Conservation (phyloP, 768 basidiomycete genomes). For the Galerina sulciceps region DNA sequence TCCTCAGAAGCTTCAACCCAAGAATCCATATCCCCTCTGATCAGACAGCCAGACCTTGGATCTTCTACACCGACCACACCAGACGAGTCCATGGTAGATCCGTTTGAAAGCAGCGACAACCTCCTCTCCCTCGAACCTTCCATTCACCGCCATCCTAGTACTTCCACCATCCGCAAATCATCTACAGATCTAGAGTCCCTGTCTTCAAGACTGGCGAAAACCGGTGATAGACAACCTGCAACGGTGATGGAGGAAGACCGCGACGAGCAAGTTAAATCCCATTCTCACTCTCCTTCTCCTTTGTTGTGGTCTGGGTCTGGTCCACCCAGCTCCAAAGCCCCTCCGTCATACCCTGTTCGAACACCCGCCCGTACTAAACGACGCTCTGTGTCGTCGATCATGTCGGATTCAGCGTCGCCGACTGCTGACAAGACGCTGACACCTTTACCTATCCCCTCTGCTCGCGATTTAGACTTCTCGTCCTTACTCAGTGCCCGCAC, state of each 20-base stretch:
- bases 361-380: constrained; percentile 96
- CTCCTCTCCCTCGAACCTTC: constrained; percentile 13
- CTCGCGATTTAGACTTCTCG: constrained; percentile 61
- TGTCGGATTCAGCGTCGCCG: constrained; percentile 66
- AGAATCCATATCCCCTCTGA: constrained; percentile 54
- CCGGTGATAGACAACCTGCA: constrained; percentile 42
- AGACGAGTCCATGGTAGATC: constrained; percentile 50
- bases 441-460: constrained; percentile 40
- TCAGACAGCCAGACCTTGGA: constrained; percentile 35
- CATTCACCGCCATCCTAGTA: constrained; percentile 58
- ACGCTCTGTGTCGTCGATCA: constrained; percentile 88
- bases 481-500: constrained; percentile 65
- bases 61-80: constrained; percentile 63
- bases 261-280: constrained; percentile 23
- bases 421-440: constrained; percentile 47
- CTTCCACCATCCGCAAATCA: constrained; percentile 60
- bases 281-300: constrained; percentile 26
- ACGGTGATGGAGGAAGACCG: constrained; percentile 58
- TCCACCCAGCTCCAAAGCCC: constrained; percentile 39
- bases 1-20: constrained; percentile 61
- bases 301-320: constrained; percentile 32
- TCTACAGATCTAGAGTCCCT: constrained; percentile 38
- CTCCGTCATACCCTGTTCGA: constrained; percentile 71
- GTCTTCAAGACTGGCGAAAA: constrained; percentile 34
- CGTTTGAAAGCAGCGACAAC: constrained; percentile 41